These are phyloP conservation scores for Cokeromyces recurvatus DNA, from an alignment of 371 early-diverging fungal species.

Conservation along the genomic window DNA sequence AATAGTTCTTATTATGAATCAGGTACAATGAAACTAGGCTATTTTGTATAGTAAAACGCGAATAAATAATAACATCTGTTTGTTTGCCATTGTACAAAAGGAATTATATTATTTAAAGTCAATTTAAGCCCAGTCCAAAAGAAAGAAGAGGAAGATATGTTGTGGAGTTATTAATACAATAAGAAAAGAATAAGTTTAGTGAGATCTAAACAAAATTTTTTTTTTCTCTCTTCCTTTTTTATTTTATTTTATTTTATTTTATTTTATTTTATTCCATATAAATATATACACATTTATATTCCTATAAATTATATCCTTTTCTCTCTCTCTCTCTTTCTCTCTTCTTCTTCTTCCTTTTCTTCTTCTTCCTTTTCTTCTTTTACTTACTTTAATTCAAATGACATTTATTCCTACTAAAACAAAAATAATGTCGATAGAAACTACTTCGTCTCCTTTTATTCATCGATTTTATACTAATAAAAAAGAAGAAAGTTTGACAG, in stretches of 20 bases:
- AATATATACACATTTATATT: too few species aligned
- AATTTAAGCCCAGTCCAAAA: slow-evolving; percentile 29
- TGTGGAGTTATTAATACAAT: not conserved
- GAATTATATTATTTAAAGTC: slow-evolving; percentile 5
- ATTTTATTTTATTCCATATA: not conserved
- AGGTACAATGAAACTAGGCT: too few species aligned
- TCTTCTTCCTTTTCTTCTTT: not conserved
- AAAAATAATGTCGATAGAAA: too few species aligned
- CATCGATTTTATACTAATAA: slow-evolving; percentile 2
- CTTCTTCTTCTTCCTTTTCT: slow-evolving; percentile 1
- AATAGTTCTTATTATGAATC: too few species aligned
- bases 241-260: not conserved
- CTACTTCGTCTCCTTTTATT: too few species aligned
- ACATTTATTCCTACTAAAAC: slow-evolving; percentile 3
- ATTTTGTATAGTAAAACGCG: too few species aligned
- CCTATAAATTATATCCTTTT: slow-evolving; percentile 2
- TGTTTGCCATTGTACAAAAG: slow-evolving; percentile 9
- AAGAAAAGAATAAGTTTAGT: too few species aligned
- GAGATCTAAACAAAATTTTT: not conserved
- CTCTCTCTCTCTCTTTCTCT: slow-evolving; percentile 3
- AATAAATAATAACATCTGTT: too few species aligned
- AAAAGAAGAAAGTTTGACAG: slow-evolving; percentile 8
- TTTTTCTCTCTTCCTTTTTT: slow-evolving; percentile 3
- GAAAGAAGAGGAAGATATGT: too few species aligned
- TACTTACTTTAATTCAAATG: too few species aligned